Conservation (phyloP, 768 basidiomycete species). For the Pisolithus albus region DNA sequence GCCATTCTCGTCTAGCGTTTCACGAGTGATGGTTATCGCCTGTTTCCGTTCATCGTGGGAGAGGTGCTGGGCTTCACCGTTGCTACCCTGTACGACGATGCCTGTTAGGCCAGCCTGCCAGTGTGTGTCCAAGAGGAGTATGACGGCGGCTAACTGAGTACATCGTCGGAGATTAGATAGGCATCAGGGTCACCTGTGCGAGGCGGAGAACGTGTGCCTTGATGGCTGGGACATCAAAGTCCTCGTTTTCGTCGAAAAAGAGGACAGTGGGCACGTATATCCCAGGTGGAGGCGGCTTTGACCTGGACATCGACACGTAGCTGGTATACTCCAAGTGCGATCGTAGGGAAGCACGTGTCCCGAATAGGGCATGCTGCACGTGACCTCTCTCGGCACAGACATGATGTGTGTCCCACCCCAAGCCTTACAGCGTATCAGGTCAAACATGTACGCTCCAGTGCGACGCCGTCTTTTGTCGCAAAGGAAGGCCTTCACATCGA, state of each 20-base stretch:
- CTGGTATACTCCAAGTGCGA: no score
- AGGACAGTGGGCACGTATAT: constrained; percentile 76
- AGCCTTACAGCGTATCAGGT: no score
- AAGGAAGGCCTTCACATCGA: constrained; percentile 39
- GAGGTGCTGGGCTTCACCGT: constrained; percentile 72
- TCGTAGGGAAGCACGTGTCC: no score
- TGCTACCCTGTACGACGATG: constrained; percentile 67
- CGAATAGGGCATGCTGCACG: no score
- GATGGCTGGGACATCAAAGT: constrained; percentile 62
- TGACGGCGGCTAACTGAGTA: constrained; percentile 1
- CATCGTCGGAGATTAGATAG: constrained; percentile 3
- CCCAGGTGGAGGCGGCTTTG: constrained; percentile 51
- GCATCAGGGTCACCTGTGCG: constrained; percentile 45
- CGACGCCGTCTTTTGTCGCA: constrained; percentile 30
- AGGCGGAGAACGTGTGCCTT: constrained; percentile 66
- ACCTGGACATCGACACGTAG: no score
- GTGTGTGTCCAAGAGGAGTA: background rate
- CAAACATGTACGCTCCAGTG: constrained; percentile 38
- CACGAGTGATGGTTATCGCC: constrained; percentile 56
- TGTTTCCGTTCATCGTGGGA: constrained; percentile 64
- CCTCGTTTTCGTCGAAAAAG: constrained; percentile 63
- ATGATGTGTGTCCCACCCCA: no score
- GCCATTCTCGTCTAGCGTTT: constrained; percentile 67
- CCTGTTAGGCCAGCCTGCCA: constrained; percentile 74
- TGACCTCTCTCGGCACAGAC: no score